phyloP scores from a whole-genome alignment of 1,284 basidiomycete genomes.

The Pascua guehoae region DNA sequence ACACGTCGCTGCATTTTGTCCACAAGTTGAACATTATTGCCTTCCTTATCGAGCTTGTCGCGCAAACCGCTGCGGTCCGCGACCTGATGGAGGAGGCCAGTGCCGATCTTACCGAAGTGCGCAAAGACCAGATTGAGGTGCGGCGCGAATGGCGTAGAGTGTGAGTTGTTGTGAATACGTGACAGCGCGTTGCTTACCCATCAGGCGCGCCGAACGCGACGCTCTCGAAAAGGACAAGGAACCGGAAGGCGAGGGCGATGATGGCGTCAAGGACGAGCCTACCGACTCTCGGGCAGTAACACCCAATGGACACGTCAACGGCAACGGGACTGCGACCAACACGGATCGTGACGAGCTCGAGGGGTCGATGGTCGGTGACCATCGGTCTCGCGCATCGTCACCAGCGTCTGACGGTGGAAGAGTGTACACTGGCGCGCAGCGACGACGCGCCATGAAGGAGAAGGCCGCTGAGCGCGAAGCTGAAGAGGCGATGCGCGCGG shows the following conservation, averaged over 20 bases:
- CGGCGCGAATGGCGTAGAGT: conserved; percentile 80
- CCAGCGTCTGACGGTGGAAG: conserved; percentile 5
- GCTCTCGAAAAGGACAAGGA: conserved; percentile 51
- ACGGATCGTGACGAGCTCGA: conserved; percentile 45
- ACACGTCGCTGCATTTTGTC: conserved; percentile 65
- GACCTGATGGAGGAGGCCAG: conserved; percentile 87
- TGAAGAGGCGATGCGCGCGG: conserved; percentile 60
- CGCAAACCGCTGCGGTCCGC: conserved; percentile 83
- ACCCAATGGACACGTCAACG: conserved; percentile 26
- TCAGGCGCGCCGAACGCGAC: conserved; percentile 46
- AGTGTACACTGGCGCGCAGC: conserved; percentile 18
- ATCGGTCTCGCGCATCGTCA: conserved; percentile 8
- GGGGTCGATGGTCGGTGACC: conserved; percentile 18
- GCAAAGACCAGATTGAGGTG: conserved; percentile 94
- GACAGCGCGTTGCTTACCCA: background rate
- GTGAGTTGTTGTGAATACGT: conserved; percentile 55
- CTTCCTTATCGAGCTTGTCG: conserved; percentile 84
- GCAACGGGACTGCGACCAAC: conserved; percentile 13
- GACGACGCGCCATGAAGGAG: conserved; percentile 44
- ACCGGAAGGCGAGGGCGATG: conserved; percentile 61
- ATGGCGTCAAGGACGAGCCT: conserved; percentile 42
- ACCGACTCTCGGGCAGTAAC: conserved; percentile 20
- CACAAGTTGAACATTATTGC: conserved; percentile 81
- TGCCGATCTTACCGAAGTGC: conserved; percentile 78
- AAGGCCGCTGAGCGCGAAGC: conserved; percentile 46